These are phyloP conservation scores for Fusarium chlamydosporum DNA, from an alignment of 2,329 filamentous ascomycete genomes.

Conservation along the genomic window DNA sequence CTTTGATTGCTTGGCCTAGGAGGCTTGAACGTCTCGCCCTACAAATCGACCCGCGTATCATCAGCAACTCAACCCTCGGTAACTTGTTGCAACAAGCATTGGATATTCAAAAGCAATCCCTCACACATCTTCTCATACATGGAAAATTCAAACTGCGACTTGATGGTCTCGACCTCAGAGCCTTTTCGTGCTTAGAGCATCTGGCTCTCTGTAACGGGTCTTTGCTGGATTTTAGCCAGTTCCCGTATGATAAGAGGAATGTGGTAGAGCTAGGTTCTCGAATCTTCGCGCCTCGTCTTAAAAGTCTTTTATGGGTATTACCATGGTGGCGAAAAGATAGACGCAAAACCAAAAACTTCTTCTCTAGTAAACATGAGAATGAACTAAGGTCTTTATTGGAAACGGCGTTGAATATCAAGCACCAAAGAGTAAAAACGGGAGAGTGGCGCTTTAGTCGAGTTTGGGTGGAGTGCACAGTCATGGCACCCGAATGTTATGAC, in stretches of 20 bases:
- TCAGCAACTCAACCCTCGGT: background rate
- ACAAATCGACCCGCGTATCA: background rate
- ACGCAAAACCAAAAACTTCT: background rate
- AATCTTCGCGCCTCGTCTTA: background rate
- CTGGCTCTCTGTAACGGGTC: background rate
- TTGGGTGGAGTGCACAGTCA: background rate
- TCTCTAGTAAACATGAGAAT: background rate
- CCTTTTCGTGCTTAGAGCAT: background rate
- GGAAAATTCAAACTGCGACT: background rate
- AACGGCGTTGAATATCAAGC: background rate
- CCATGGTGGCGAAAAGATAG: background rate
- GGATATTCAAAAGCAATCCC: background rate
- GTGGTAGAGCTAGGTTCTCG: background rate
- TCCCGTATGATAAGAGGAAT: background rate
- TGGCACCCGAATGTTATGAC: background rate
- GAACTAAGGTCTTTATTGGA: background rate
- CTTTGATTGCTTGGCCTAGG: background rate
- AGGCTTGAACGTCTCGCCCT: background rate
- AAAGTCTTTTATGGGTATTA: slow-evolving; percentile 1
- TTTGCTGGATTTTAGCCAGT: background rate
- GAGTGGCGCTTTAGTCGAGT: background rate
- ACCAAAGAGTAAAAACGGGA: background rate
- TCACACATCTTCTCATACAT: background rate
- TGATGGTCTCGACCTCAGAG: background rate
- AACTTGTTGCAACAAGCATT: background rate